Conservation (phyloP, 2,329 filamentous ascomycete genomes). For the Zopfia rhizophila region DNA sequence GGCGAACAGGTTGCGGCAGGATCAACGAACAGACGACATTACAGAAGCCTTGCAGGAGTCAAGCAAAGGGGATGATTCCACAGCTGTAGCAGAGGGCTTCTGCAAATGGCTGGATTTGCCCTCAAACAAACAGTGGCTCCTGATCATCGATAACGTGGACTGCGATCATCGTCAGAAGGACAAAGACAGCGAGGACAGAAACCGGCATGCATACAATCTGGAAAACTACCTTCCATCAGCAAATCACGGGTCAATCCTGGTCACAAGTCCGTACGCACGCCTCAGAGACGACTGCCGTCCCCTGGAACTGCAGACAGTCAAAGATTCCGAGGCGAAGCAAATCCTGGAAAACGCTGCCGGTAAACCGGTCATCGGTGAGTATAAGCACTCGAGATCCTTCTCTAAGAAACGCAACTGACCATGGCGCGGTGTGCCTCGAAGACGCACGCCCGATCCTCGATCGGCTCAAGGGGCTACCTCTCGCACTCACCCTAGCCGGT, state of each 20-base stretch:
- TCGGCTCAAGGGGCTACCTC: conserved; percentile 57
- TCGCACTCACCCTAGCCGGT: conserved; percentile 60
- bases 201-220: conserved; percentile 27
- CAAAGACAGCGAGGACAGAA: too few species aligned
- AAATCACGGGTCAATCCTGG: conserved; percentile 29
- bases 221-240: conserved; percentile 25
- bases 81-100: conserved; percentile 24
- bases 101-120: conserved; percentile 27
- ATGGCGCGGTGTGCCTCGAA: conserved; percentile 3
- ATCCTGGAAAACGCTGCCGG: conserved; percentile 40
- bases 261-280: conserved; percentile 28
- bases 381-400: too few species aligned
- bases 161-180: conserved; percentile 19
- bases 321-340: conserved; percentile 29
- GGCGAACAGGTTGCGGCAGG: conserved; percentile 20
- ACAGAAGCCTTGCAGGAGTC: conserved; percentile 18
- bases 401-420: too few species aligned
- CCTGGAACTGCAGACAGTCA: conserved; percentile 37
- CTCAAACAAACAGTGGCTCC: conserved; percentile 23
- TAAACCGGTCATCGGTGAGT: conserved; percentile 27
- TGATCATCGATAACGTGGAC: conserved; percentile 35
- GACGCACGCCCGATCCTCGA: conserved; percentile 41
- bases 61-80: conserved; percentile 15
- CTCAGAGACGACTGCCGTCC: conserved; percentile 33
- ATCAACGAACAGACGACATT: conserved; percentile 15